Conservation (phyloP, 1,284 basidiomycete genomes). For the Pseudozyma pruni region DNA sequence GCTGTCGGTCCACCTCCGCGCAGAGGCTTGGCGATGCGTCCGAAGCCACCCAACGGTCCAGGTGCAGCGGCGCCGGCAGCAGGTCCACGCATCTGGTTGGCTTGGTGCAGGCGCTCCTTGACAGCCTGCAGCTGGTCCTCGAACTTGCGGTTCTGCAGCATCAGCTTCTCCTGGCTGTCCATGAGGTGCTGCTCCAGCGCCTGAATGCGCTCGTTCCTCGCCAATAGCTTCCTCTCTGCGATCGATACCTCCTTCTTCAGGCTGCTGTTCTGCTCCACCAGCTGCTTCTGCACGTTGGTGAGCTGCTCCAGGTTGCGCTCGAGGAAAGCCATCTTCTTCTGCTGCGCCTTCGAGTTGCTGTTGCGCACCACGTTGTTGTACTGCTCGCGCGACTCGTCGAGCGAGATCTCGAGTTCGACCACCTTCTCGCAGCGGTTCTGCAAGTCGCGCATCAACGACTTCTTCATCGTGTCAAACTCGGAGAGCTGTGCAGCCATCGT, state of each 20-base stretch:
- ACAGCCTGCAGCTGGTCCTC: constrained; percentile 90
- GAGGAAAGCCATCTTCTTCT: constrained; percentile 99
- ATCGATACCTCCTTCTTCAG: constrained; percentile 98
- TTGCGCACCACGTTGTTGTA: constrained; percentile 98
- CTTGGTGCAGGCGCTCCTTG: constrained; percentile 89
- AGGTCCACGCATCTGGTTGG: constrained; percentile 76
- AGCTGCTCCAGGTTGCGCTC: constrained; percentile 97
- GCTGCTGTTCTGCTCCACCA: constrained; percentile 97
- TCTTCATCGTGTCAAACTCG: constrained; percentile 98
- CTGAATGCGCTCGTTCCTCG: constrained; percentile 91
- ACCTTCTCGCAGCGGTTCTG: constrained; percentile 99
- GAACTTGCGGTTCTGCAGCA: constrained; percentile 93
- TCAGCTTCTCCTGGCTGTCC: constrained; percentile 90
- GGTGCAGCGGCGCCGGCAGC: constrained; percentile 27
- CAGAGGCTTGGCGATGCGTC: constrained; percentile 94
- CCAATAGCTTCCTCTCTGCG: constrained; percentile 93
- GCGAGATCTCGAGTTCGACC: constrained; percentile 97
- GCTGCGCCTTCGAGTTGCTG: constrained; percentile 96
- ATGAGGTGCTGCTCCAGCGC: constrained; percentile 85
- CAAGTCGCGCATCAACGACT: constrained; percentile 96
- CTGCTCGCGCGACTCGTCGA: constrained; percentile 98
- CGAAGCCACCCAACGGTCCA: constrained; percentile 80
- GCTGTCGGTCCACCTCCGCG: constrained; percentile 76
- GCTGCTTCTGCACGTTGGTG: constrained; percentile 95
- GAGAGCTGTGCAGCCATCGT: constrained; percentile 95